phyloP scores from a whole-genome alignment of 257 asterid genomes.

The Ocimum tenuiflorum region DNA sequence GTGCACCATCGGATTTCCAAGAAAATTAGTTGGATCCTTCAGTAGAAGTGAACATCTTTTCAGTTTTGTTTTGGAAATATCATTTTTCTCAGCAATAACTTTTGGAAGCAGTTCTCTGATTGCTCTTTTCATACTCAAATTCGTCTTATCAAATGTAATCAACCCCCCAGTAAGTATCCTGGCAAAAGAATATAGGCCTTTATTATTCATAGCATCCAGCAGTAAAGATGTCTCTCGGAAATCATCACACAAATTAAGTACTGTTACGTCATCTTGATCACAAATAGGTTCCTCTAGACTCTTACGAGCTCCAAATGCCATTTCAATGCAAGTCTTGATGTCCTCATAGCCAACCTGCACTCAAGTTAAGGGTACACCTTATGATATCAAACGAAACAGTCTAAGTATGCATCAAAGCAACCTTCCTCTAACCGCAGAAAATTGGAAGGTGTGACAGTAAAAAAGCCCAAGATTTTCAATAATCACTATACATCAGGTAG shows the following conservation, averaged over 20 bases:
- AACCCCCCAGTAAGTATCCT: constrained; percentile 44
- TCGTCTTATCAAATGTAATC: constrained; percentile 43
- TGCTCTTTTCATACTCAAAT: constrained; percentile 35
- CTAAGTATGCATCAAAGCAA: not conserved
- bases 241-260: constrained; percentile 20
- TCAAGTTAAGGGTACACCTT: not conserved
- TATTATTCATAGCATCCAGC: constrained; percentile 59
- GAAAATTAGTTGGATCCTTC: constrained; percentile 36
- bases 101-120: constrained; percentile 43
- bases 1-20: constrained; percentile 12
- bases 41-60: constrained; percentile 36
- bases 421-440: not conserved
- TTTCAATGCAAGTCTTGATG: constrained; percentile 42
- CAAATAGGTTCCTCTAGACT: constrained; percentile 15
- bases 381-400: not conserved
- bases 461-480: not conserved
- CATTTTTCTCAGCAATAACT: constrained; percentile 24
- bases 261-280: constrained; percentile 25
- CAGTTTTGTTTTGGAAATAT: constrained; percentile 28
- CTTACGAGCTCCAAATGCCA: constrained; percentile 38
- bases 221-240: constrained; percentile 31
- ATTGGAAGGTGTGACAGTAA: not conserved
- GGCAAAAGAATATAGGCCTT: constrained; percentile 43
- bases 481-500: not conserved
- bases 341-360: constrained; percentile 53